Conservation (phyloP, 768 basidiomycete species). For the Pholiota conissans region DNA sequence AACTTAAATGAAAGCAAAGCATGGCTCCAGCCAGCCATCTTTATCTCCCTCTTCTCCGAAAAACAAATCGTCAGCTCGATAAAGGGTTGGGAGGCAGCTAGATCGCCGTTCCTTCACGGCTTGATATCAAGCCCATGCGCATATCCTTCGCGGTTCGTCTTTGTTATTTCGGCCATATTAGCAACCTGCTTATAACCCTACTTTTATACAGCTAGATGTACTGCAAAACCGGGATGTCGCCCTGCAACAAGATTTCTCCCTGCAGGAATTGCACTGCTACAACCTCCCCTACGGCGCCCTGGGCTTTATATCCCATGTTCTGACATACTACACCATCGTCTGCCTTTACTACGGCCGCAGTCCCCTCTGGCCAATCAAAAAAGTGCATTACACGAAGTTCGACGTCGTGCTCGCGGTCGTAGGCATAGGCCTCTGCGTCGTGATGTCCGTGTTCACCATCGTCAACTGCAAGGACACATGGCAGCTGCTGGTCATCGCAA, state of each 20-base stretch:
- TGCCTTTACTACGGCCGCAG: conserved; percentile 25
- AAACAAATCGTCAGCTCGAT: no score
- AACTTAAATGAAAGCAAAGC: no score
- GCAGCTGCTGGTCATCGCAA: conserved; percentile 25
- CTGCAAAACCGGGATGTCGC: conserved; percentile 2
- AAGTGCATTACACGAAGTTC: conserved; percentile 19
- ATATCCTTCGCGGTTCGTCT: not conserved
- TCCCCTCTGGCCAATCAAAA: conserved; percentile 24
- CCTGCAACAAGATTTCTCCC: conserved; percentile 18
- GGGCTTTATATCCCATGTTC: conserved; percentile 25
- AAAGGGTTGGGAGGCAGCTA: no score
- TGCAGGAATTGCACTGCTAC: conserved; percentile 24
- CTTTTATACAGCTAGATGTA: not conserved
- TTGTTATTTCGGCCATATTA: not conserved
- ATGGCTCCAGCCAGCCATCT: no score
- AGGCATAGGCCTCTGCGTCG: conserved; percentile 20
- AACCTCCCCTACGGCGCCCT: conserved; percentile 26
- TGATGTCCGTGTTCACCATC: conserved; percentile 26
- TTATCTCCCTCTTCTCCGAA: no score
- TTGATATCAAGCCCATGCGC: not conserved
- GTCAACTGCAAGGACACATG: conserved; percentile 25
- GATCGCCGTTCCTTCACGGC: not conserved
- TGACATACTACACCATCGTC: conserved; percentile 25
- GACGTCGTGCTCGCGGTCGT: conserved; percentile 22
- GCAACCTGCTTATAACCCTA: not conserved